Evolutionary conservation across 73 alveolate genomes (phyloP).

Genomic region (Urostyla sp.): DNA sequence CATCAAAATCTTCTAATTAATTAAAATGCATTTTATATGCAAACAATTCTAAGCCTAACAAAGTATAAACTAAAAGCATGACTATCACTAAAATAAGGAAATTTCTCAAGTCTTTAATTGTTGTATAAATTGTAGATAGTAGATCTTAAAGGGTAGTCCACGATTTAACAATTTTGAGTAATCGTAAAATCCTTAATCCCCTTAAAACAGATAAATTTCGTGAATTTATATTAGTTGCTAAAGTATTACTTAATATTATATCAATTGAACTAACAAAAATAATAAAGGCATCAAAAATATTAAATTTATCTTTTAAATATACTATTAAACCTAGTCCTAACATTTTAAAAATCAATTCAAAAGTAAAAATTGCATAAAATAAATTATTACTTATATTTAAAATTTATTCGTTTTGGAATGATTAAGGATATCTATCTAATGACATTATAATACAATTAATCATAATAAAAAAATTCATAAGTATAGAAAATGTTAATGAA

Average conservation of each 20-base stretch:
- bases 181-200: slow-evolving; percentile 54
- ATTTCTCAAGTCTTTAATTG: slow-evolving; percentile 51
- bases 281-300: slow-evolving; percentile 49
- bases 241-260: background rate
- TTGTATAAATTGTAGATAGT: slow-evolving; percentile 13
- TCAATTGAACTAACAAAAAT: slow-evolving; percentile 41
- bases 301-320: slow-evolving; percentile 54
- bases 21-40: slow-evolving; percentile 46
- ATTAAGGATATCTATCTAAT: slow-evolving; percentile 43
- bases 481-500: background rate
- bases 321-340: slow-evolving; percentile 35
- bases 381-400: slow-evolving; percentile 24
- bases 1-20: background rate
- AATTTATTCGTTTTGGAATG: background rate
- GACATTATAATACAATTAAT: slow-evolving; percentile 19
- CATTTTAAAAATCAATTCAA: slow-evolving; percentile 40
- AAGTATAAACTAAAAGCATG: slow-evolving; percentile 60
- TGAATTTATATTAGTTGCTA: background rate
- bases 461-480: background rate
- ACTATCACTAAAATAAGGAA: slow-evolving; percentile 52
- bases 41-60: slow-evolving; percentile 75
- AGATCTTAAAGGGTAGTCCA: slow-evolving; percentile 43
- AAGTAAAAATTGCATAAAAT: slow-evolving; percentile 19
- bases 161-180: slow-evolving; percentile 49
- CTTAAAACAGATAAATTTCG: slow-evolving; percentile 59